Evolutionary conservation across 441 rosid species (phyloP).

Genomic region (Populus hybrid): DNA sequence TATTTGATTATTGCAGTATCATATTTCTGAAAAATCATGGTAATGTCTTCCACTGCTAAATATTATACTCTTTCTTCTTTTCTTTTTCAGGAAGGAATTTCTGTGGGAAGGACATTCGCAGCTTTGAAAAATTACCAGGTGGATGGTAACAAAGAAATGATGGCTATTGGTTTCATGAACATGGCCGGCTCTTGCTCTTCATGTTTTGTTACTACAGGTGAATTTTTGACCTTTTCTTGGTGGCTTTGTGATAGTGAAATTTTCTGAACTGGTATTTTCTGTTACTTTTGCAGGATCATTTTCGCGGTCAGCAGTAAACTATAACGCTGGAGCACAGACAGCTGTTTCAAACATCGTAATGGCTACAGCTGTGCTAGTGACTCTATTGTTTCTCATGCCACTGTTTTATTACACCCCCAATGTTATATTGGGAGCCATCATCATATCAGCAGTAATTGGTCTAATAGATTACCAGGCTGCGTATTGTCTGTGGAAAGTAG

Average conservation of each 20-base stretch:
- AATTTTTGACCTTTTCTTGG: not conserved
- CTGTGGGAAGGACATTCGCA: slow-evolving; percentile 97
- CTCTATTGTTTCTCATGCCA: slow-evolving; percentile 93
- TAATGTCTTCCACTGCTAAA: not conserved
- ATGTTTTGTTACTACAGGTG: slow-evolving; percentile 91
- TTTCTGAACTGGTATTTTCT: slow-evolving; percentile 10
- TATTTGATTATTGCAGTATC: not conserved
- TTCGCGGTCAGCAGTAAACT: slow-evolving; percentile 88
- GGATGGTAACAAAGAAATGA: slow-evolving; percentile 98
- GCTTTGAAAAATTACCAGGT: slow-evolving; percentile 79
- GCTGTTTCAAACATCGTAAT: slow-evolving; percentile 77
- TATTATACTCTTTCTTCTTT: not conserved
- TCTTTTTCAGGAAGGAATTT: slow-evolving; percentile 78
- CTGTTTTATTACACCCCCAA: slow-evolving; percentile 90
- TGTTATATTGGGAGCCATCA: slow-evolving; percentile 78
- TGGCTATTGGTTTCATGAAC: slow-evolving; percentile 96
- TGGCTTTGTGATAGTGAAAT: not conserved
- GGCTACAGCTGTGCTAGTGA: slow-evolving; percentile 81
- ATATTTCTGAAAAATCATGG: not conserved
- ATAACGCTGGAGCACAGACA: slow-evolving; percentile 93
- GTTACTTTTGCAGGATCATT: slow-evolving; percentile 58
- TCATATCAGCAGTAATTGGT: slow-evolving; percentile 91
- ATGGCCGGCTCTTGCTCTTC: slow-evolving; percentile 92
- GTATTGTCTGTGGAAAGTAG: slow-evolving; percentile 72
- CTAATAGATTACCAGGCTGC: slow-evolving; percentile 79